Evolutionary conservation across 2,329 filamentous ascomycete genomes (phyloP).

Genomic region (Cytospora piceicola): DNA sequence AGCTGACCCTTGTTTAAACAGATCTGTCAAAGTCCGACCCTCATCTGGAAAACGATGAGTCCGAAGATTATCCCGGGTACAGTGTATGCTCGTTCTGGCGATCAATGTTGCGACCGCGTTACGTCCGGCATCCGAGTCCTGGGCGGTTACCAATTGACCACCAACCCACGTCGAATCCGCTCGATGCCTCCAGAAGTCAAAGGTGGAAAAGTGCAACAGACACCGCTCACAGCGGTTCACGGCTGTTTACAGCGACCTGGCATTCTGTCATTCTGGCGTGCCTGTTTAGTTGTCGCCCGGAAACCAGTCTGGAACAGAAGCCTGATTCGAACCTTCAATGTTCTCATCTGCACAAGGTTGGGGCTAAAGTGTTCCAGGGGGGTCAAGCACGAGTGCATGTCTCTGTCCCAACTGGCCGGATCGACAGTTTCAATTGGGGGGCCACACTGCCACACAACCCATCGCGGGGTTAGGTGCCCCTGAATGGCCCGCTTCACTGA

Average conservation of each 20-base stretch:
- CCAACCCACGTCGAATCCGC: neutral
- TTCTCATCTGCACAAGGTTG: slow-evolving; percentile 8
- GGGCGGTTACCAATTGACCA: slow-evolving; percentile 5
- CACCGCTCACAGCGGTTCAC: slow-evolving; percentile 8
- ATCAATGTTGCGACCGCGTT: neutral
- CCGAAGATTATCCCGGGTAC: neutral
- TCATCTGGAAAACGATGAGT: neutral
- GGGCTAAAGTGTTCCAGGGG: neutral
- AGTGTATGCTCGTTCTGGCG: neutral
- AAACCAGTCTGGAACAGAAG: slow-evolving; percentile 2
- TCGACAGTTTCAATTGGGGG: slow-evolving; percentile 15
- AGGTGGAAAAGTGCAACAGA: neutral
- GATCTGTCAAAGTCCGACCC: neutral
- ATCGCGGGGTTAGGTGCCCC: slow-evolving; percentile 13
- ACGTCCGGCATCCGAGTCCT: neutral
- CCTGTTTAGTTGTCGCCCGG: neutral
- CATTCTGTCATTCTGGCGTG: neutral
- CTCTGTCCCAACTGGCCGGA: slow-evolving; percentile 25
- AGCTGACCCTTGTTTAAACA: neutral
- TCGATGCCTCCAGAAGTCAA: slow-evolving; percentile 17
- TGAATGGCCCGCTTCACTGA: neutral
- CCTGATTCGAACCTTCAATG: slow-evolving; percentile 15
- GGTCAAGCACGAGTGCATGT: too few relatives aligned
- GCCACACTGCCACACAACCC: slow-evolving; percentile 23
- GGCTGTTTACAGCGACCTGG: neutral